Evolutionary conservation across 1,139 yeast genomes (phyloP), one percentile per base, ranked within the genome.

Genomic region (Protomyces lactucae-debilis): DNA sequence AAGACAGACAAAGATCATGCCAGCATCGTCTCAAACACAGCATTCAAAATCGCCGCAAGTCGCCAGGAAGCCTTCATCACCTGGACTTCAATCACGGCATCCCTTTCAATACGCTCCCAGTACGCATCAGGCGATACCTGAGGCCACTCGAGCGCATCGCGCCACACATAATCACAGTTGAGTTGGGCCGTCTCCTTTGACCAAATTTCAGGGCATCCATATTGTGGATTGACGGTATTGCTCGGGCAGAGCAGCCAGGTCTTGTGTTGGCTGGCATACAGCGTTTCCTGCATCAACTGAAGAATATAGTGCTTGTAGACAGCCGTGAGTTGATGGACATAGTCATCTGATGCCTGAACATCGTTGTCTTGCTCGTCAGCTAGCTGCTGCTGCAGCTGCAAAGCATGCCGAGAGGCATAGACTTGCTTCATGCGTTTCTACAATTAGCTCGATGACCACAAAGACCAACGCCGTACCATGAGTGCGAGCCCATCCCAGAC

Each of bases 131-230:
- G 54, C 21, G 46, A 28, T 6, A 60, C 18, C 2, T 40, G 32
- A 4, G 46, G 54, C 21, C 48, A 35, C 35, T 45, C 59, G 16
- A 37, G 39, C 9, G 55, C 54, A 54, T 48, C 59, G 1, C 28
- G n/a, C 64, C 64, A 60, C 6, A 52, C 51, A 21, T 54, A 54
- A 16, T 60, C 46, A 46, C 64, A 60, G 32, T 60, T 60, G 36
- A 54, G 40, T 21, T 23, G 37, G 16, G 59, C 53, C 8, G 54
- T 18, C n/a, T 54, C 59, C 32, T 14, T 23, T 0, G 64, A 57
- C 64, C 64, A 60, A 32, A 5, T n/a, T 39, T 60, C 64, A 4
- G 64, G 64, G 23, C 64, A 60, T 10, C 63, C 63, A 35, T 39
- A 59, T 16, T 45, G 37, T 3, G 63, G 45, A 14, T 39, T 36